These are phyloP conservation scores for Lignosus rhinocerotis DNA, from an alignment of 1,284 basidiomycete species.

Conservation along the genomic window DNA sequence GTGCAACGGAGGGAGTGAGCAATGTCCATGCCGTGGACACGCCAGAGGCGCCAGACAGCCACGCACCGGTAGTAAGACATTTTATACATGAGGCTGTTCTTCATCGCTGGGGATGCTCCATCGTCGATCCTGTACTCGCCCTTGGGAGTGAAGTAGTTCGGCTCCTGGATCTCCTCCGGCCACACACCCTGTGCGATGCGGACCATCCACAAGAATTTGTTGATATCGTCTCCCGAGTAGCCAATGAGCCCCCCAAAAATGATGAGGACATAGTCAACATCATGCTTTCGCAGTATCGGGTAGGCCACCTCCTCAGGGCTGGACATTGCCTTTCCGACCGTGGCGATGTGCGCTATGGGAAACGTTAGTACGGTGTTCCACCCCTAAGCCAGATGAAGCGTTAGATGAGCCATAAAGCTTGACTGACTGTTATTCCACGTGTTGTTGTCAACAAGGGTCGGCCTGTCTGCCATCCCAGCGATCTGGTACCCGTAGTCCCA, in stretches of 20 bases:
- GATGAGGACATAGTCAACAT: slow-evolving; percentile 96
- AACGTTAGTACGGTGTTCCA: slow-evolving; percentile 14
- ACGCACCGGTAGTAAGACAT: slow-evolving; percentile 91
- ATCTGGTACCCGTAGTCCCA: slow-evolving; percentile 99
- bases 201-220: slow-evolving; percentile 99
- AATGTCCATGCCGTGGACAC: slow-evolving; percentile 4
- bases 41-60: background rate
- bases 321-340: slow-evolving; percentile 97
- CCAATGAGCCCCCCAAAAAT: slow-evolving; percentile 98
- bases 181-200: slow-evolving; percentile 97
- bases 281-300: slow-evolving; percentile 95
- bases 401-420: background rate
- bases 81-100: slow-evolving; percentile 97
- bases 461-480: slow-evolving; percentile 96
- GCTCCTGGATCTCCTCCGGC: slow-evolving; percentile 97
- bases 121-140: slow-evolving; percentile 97
- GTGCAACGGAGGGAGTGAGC: slow-evolving; percentile 5
- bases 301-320: slow-evolving; percentile 94
- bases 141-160: slow-evolving; percentile 90
- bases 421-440: slow-evolving; percentile 99
- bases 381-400: background rate
- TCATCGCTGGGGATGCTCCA: slow-evolving; percentile 87
- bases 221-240: slow-evolving; percentile 99
- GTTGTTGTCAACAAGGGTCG: slow-evolving; percentile 99
- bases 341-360: slow-evolving; percentile 83